phyloP scores from a whole-genome alignment of 2,329 filamentous ascomycete genomes.

The Diaporthe capsici region DNA sequence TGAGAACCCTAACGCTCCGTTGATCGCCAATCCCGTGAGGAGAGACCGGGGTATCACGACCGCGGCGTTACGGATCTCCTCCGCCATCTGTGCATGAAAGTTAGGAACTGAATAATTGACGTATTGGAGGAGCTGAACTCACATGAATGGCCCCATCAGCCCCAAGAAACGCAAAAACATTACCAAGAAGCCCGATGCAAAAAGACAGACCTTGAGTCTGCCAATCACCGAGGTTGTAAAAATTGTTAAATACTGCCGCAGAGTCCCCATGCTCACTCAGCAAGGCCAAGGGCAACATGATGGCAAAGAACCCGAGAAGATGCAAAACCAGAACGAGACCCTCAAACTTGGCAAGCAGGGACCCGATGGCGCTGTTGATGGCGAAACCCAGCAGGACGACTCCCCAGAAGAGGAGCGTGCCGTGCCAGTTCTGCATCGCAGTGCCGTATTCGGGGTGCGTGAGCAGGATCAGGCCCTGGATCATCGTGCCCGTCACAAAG shows the following conservation, averaged over 20 bases:
- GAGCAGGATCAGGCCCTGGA: constrained; percentile 46
- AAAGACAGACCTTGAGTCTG: constrained; percentile 55
- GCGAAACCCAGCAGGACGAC: constrained; percentile 40
- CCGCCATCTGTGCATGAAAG: constrained; percentile 53
- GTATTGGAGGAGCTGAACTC: not conserved
- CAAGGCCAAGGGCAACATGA: constrained; percentile 56
- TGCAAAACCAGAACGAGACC: constrained; percentile 48
- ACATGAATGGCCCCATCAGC: constrained; percentile 27
- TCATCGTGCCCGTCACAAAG: constrained; percentile 44
- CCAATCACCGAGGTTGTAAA: constrained; percentile 62
- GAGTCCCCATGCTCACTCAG: constrained; percentile 49
- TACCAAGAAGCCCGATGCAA: constrained; percentile 11
- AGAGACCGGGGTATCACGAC: constrained; percentile 65
- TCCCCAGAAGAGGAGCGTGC: constrained; percentile 46
- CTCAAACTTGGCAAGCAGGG: constrained; percentile 45
- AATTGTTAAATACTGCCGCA: constrained; percentile 57
- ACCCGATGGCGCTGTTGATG: constrained; percentile 45
- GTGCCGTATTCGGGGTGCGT: constrained; percentile 40
- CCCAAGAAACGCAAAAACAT: constrained; percentile 20
- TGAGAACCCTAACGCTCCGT: constrained; percentile 67
- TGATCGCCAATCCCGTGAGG: constrained; percentile 62
- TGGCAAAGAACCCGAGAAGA: constrained; percentile 56
- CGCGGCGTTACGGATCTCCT: constrained; percentile 63
- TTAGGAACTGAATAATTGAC: not conserved
- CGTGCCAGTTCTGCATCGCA: constrained; percentile 44